Percentiles rank a stretch among this genome's conserved stretches.
Conservation (phyloP, 495 filamentous ascomycete genomes). For the Trichoderma virens region DNA sequence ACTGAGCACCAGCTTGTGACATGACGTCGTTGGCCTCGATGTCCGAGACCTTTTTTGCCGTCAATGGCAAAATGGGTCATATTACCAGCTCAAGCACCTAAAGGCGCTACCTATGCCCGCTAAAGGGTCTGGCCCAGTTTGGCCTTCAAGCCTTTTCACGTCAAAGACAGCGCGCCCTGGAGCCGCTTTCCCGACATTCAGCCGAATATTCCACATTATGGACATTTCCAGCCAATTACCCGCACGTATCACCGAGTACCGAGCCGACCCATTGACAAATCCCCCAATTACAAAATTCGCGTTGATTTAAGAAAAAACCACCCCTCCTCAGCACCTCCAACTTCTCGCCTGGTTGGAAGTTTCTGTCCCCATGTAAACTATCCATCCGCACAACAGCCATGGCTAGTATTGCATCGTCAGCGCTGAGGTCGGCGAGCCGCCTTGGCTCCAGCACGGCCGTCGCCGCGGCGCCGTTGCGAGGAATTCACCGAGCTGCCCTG, state of each 20-base stretch:
- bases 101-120: not conserved
- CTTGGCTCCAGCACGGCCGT: slow-evolving; percentile 51
- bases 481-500: slow-evolving; percentile 32
- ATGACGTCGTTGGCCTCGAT: slow-evolving; percentile 2
- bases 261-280: slow-evolving; percentile 9
- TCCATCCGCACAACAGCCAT: slow-evolving; percentile 36
- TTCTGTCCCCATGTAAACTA: slow-evolving; percentile 5
- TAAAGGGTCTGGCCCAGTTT: not conserved
- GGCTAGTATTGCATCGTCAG: slow-evolving; percentile 62
- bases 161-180: not conserved
- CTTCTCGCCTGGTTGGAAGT: not conserved
- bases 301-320: not conserved
- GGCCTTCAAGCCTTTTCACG: not conserved
- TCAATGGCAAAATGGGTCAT: not conserved
- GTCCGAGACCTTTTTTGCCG: not conserved
- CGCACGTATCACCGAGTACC: not conserved
- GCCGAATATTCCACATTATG: not conserved
- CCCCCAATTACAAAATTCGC: not conserved
- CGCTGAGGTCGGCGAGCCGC: slow-evolving; percentile 71
- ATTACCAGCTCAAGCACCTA: not conserved
- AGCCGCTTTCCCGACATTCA: not conserved
- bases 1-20: not conserved
- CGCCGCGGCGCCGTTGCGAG: slow-evolving; percentile 39
- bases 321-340: not conserved
- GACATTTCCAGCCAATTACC: not conserved